Evolutionary conservation across 306 rosid genomes (phyloP), one percentile per base, ranked within the genome.

Genomic region (Dicorynia guianensis): DNA sequence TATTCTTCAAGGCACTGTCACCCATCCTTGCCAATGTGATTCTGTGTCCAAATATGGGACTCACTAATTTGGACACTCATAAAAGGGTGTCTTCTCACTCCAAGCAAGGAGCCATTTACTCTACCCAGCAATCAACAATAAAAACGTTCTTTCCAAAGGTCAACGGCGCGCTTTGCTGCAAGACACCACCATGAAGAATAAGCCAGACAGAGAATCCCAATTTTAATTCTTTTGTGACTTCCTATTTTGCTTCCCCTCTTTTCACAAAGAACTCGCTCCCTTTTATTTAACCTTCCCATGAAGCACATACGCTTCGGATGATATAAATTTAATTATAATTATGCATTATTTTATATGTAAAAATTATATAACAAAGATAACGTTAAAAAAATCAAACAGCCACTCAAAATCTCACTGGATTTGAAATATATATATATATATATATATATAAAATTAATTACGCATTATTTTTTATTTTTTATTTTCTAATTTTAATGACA

Each of bases 121-220:
- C 18, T n/a, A 58, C 30, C 3, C 17, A 34, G 18, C 65, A 14
- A 59, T 11, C 7, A 5, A 4, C 18, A 1, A 33, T 6, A n/a
- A 38, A 15, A 40, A 17, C 20, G 58, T 47, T 33, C 11, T 47
- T 33, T 48, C 10, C 10, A 42, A 47, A 67, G 33, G 72, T 46
- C 72, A 7, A 61, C 11, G 49, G 14, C 52, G 8, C 57, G n/a
- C 40, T 40, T 54, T 63, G 40, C 33, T 56, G 14, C 14, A 42
- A 38, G 48, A 35, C 49, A 34, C 30, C 44, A 49, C 9, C 6
- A 40, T 40, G 6, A 40, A 40, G 38, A 58, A 38, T 61, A 67
- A 44, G 67, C 69, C 74, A 35, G 36, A 56, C 5, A 1, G 40
- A 43, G 62, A 71, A 47, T 79, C 68, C 73, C 73, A 10, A 68